Percentiles rank a stretch among this genome's conserved stretches.
Evolutionary conservation across 306 rosid species (phyloP).

Genomic region (Gastrolobium bilobum): DNA sequence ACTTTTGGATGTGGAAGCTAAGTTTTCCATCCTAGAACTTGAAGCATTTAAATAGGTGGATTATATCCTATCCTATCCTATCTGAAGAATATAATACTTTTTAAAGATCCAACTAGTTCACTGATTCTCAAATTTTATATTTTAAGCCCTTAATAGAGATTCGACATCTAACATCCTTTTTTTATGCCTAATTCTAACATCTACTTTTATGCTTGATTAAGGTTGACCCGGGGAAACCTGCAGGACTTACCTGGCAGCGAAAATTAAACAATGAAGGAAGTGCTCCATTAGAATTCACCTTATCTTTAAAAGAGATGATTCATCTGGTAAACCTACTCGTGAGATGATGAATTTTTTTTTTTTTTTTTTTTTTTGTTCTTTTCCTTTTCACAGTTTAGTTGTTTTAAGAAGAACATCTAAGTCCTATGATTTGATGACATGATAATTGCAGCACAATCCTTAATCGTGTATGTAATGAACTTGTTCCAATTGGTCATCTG

Average conservation of each 20-base stretch:
- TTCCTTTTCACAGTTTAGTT: background rate
- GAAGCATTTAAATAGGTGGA: background rate
- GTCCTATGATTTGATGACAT: background rate
- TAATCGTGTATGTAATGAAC: slow-evolving; percentile 30
- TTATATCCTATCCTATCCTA: slow-evolving; percentile 10
- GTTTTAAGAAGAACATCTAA: background rate
- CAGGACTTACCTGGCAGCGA: slow-evolving; percentile 83
- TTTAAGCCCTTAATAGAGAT: background rate
- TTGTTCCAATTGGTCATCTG: slow-evolving; percentile 14
- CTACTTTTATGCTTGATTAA: slow-evolving; percentile 34
- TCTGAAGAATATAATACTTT: slow-evolving; percentile 11
- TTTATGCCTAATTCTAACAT: slow-evolving; percentile 28
- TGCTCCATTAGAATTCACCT: slow-evolving; percentile 49
- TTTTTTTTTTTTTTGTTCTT: background rate
- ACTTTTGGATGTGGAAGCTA: slow-evolving; percentile 9
- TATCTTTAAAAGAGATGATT: slow-evolving; percentile 69
- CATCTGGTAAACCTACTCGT: slow-evolving; percentile 66
- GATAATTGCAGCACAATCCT: background rate
- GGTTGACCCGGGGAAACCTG: slow-evolving; percentile 76
- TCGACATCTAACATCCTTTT: slow-evolving; percentile 19
- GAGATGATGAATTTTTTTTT: background rate
- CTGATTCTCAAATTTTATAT: slow-evolving; percentile 32
- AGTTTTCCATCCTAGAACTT: background rate
- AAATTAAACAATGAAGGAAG: slow-evolving; percentile 60
- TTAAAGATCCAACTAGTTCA: background rate